phyloP scores from a whole-genome alignment of 2,329 filamentous ascomycete species.

The Emmonsia crescens region DNA sequence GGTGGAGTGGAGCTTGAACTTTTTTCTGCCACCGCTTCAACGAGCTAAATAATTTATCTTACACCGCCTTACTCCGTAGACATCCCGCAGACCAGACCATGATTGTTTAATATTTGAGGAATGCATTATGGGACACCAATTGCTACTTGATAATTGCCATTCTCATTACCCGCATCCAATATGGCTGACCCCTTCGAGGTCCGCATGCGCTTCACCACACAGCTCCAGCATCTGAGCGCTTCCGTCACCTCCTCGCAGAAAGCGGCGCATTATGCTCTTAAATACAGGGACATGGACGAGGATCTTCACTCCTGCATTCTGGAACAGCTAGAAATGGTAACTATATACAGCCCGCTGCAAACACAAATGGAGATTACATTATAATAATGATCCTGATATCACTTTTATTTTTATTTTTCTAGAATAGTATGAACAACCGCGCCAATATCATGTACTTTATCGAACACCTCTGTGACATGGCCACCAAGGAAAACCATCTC shows the following conservation, averaged over 20 bases:
- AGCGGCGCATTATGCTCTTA: constrained; percentile 87
- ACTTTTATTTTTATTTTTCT: background rate
- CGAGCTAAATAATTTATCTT: background rate
- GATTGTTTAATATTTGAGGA: background rate
- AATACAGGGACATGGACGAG: constrained; percentile 89
- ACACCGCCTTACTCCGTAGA: background rate
- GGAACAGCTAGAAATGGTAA: constrained; percentile 79
- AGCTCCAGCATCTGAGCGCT: constrained; percentile 83
- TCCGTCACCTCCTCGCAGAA: constrained; percentile 82
- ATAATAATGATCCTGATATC: background rate
- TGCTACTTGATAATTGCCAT: background rate
- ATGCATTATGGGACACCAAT: background rate
- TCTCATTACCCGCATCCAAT: constrained; percentile 25
- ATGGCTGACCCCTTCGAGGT: constrained; percentile 93
- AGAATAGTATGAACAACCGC: constrained; percentile 92
- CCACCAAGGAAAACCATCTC: constrained; percentile 60
- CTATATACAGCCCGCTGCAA: constrained; percentile 4
- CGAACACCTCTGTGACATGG: constrained; percentile 83
- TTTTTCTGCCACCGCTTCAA: background rate
- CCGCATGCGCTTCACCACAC: constrained; percentile 87
- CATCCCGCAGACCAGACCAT: background rate
- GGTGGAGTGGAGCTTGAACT: background rate
- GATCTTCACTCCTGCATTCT: constrained; percentile 95
- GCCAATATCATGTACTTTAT: constrained; percentile 99
- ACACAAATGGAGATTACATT: background rate